Conservation (phyloP, 129 eudicot species). For the Lactuca sativa region DNA sequence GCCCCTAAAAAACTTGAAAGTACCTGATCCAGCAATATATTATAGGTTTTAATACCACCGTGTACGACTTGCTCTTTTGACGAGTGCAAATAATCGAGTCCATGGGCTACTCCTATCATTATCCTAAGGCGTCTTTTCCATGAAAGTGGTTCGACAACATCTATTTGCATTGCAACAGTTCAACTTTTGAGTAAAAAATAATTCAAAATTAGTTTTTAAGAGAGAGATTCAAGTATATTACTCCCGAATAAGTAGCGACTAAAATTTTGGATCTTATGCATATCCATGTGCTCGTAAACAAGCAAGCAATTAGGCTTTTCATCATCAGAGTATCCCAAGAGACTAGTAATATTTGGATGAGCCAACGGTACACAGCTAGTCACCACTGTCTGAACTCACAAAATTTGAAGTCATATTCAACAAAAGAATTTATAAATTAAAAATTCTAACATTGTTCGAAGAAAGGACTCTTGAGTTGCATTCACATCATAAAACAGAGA, state of each 20-base stretch:
- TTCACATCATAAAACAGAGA: not conserved
- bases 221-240: conserved; percentile 9
- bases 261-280: conserved; percentile 9
- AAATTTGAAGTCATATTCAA: not conserved
- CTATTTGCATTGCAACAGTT: not conserved
- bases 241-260: conserved; percentile 9
- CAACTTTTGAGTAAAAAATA: not conserved
- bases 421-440: no score
- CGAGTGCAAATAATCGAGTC: conserved; percentile 24
- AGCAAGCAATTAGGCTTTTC: conserved; percentile 9
- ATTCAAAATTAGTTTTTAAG: not conserved
- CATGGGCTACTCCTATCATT: conserved; percentile 31
- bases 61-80: not conserved
- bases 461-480: no score
- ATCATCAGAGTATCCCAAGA: conserved; percentile 31
- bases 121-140: conserved; percentile 29
- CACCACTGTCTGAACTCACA: conserved; percentile 24
- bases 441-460: not conserved
- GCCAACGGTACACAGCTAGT: not conserved
- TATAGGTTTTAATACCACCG: conserved; percentile 24
- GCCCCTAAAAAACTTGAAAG: not conserved
- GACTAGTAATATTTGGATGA: conserved; percentile 33
- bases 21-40: conserved; percentile 34
- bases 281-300: conserved; percentile 35
- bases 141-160: conserved; percentile 13